Base-by-base conservation (phyloP, 2,329 filamentous ascomycete genomes). In the Fusarium scirpi region DNA sequence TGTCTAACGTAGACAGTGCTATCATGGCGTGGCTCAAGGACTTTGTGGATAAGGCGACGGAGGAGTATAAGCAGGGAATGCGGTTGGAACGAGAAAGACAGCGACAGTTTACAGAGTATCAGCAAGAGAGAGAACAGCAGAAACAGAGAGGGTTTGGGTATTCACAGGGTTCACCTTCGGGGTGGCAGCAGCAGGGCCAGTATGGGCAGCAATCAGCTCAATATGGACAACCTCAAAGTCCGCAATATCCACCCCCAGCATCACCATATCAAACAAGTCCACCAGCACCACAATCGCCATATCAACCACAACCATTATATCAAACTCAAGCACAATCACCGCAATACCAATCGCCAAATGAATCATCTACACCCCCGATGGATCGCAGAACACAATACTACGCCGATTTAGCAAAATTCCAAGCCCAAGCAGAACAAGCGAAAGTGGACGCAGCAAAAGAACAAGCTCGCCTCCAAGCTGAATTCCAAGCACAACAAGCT, bases 1-100 rank as follows among this genome's bases (percentile, higher is more conserved):
- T 38, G 32, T 38, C 32, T 18, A 11, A 38, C 32, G 32, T 38
- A 9, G 5, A 5, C 6, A 38, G 32, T 40, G 24, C 9, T 30
- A 11, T 18, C 27, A 76, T 76, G 74, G 72, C 69, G 18, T 72
- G 74, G 57, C 47, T 76, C 5, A 69, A 69, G 6, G 71, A 65
- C 4, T 58, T 72, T 20, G 46, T 76, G 10, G 71, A 65, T 9
- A 76, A 75, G 57, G 74, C 69, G 6, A 73, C 71, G 9, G 72
- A 75, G 25, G 63, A 72, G 53, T 73, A 71, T 32, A 65, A 60
- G 32, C 63, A 72, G 25, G 73, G 74, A 16, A 20, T 45, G 30
- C 38, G 58, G 44, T 29, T 45, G 59, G 59, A 61, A 6, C 55
- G 61, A 25, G 56, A 66, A 49, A 46, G 48, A 22, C 69, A 72